Evolutionary conservation across 768 basidiomycete species (phyloP).

Genomic region (Tremella yokohamensis): DNA sequence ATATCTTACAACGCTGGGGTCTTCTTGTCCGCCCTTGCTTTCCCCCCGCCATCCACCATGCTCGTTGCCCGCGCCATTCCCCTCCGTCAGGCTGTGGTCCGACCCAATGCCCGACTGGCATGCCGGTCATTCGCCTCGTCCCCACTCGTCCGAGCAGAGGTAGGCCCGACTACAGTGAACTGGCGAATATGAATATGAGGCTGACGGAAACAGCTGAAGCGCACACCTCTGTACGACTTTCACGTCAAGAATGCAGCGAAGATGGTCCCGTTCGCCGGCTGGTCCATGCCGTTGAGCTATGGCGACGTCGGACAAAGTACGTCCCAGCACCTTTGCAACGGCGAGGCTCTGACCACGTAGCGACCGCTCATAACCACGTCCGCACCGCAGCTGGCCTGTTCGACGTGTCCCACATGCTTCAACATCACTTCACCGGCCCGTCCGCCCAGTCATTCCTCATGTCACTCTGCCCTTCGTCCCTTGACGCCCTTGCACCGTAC

Average conservation of each 20-base stretch:
- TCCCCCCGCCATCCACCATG: too few species aligned
- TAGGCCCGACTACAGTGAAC: too few species aligned
- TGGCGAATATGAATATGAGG: too few species aligned
- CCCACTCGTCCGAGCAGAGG: too few species aligned
- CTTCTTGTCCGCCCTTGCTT: too few species aligned
- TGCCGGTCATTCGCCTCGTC: too few species aligned
- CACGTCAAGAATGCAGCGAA: slow-evolving; percentile 74
- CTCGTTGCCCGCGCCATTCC: too few species aligned
- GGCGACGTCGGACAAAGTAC: slow-evolving; percentile 74
- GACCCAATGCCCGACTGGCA: too few species aligned
- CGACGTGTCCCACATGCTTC: slow-evolving; percentile 98
- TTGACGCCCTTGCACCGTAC: slow-evolving; percentile 65
- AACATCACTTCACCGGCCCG: slow-evolving; percentile 75
- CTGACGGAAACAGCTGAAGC: slow-evolving; percentile 8
- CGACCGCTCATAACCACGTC: slow-evolving; percentile 84
- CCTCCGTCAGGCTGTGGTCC: too few species aligned
- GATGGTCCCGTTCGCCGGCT: slow-evolving; percentile 96
- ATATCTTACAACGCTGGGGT: too few species aligned
- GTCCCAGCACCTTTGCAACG: slow-evolving; percentile 26
- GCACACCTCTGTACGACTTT: slow-evolving; percentile 81
- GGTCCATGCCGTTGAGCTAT: slow-evolving; percentile 87
- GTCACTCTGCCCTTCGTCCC: slow-evolving; percentile 82
- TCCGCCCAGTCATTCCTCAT: slow-evolving; percentile 77
- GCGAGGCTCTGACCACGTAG: slow-evolving; percentile 53
- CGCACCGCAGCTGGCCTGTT: slow-evolving; percentile 79